Conservation (phyloP, 208 protist species). For the Naegleria lovaniensis region DNA sequence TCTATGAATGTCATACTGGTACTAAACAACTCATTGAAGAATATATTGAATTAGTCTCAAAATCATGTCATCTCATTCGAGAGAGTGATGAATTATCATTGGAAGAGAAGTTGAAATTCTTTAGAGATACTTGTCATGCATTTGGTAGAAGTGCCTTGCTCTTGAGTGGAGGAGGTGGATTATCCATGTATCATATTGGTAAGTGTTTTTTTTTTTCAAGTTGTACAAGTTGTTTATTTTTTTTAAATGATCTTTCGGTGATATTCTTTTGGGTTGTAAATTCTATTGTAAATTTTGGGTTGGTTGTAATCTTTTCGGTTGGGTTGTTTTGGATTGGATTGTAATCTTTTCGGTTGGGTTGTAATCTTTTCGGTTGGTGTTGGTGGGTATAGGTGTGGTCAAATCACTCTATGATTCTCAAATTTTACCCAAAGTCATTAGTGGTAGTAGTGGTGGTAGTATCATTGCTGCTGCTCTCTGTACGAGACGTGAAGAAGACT, state of each 20-base stretch:
- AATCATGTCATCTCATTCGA: not conserved
- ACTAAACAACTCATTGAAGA: constrained; percentile 61
- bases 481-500: constrained; percentile 48
- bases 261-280: no score
- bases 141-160: constrained; percentile 66
- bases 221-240: not conserved
- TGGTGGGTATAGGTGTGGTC: constrained; percentile 34
- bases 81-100: constrained; percentile 1
- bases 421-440: constrained; percentile 59
- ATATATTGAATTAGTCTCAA: constrained; percentile 54
- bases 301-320: no score
- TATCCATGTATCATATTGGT: constrained; percentile 66
- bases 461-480: constrained; percentile 66
- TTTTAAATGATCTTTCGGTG: not conserved
- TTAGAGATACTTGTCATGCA: constrained; percentile 53
- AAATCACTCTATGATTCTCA: constrained; percentile 29
- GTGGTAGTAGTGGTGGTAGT: constrained; percentile 59
- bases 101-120: constrained; percentile 49
- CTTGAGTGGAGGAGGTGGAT: constrained; percentile 58
- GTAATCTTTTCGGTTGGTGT: no score
- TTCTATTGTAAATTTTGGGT: no score
- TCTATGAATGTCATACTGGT: constrained; percentile 59
- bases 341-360: no score
- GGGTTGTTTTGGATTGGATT: no score
- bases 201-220: constrained; percentile 43